Conservation (phyloP, 1,139 yeast species). For the Kodamaea alishanica region DNA sequence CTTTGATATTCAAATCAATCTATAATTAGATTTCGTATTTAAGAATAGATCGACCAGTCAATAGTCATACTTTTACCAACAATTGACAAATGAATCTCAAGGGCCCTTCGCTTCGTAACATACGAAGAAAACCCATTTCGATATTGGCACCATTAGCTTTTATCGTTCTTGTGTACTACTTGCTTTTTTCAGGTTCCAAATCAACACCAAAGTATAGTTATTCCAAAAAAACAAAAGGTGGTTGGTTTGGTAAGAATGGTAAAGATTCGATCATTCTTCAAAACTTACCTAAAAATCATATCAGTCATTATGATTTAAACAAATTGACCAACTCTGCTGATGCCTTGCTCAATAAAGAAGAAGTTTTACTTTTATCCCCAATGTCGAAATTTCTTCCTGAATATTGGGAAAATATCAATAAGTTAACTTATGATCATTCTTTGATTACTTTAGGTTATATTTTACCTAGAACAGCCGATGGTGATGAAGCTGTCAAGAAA, state of each 20-base stretch:
- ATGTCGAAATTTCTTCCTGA: constrained; percentile 78
- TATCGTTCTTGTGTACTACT: constrained; percentile 39
- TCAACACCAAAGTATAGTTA: constrained; percentile 43
- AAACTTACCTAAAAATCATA: constrained; percentile 71
- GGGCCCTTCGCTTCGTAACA: constrained; percentile 42
- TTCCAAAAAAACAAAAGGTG: constrained; percentile 39
- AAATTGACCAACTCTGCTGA: constrained; percentile 64
- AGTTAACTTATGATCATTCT: constrained; percentile 76
- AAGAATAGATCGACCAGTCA: too few relatives aligned
- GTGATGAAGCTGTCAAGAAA: constrained; percentile 68
- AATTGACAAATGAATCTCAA: constrained; percentile 18
- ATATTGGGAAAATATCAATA: constrained; percentile 81
- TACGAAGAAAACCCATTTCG: constrained; percentile 58
- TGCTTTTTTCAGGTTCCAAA: constrained; percentile 34
- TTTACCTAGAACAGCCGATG: constrained; percentile 74
- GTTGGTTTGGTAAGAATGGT: constrained; percentile 42
- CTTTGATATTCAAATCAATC: too few relatives aligned
- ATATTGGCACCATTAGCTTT: constrained; percentile 45
- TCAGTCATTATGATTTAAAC: constrained; percentile 81
- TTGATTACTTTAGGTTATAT: constrained; percentile 87
- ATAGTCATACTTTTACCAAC: too few relatives aligned
- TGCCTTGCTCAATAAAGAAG: constrained; percentile 72
- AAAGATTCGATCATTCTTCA: constrained; percentile 51
- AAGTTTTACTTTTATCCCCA: constrained; percentile 81
- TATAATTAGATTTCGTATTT: too few relatives aligned